Base-by-base conservation (phyloP, 768 basidiomycete genomes). In the Boletus vermiculosoides region DNA sequence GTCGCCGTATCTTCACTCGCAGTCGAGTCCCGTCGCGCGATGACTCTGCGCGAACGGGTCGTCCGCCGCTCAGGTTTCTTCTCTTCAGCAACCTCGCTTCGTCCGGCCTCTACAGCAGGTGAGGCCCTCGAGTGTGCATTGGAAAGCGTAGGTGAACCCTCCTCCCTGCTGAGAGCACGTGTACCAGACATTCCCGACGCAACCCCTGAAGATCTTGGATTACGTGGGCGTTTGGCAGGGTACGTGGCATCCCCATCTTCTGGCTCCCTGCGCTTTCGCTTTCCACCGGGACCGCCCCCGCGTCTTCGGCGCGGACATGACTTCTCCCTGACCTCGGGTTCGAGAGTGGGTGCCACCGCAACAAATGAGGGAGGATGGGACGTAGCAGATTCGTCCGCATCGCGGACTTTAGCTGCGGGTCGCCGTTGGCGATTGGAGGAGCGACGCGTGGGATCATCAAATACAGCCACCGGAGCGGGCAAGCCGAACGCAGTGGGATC, bases 231-330 rank as follows among this genome's bases (percentile, higher is more conserved):
- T 71, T 87, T 88, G 12, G 86, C 83, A n/a, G 87, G 86, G 64
- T 87, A 88, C n/a, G 82, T 80, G 1, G 81, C 78, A 59, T 88
- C 85, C 13, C 80, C 81, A 45, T 86, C 85, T 44, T 87, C 86
- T 8, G 65, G 69, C 33, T 86, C 85, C 64, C 75, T 84, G 22
- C 86, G 76, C 66, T 80, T 85, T 52, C 87, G 75, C 66, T 83
- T 76, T 28, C 77, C 77, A 3, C 77, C 76, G 2, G 54, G 60
- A 0, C 74, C 75, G 11, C 77, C 77, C 30, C 69, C 71, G 7
- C 71, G 71, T 55, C 74, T 76, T 70, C 83, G 83, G 47, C 82
- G 78, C 23, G 84, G 82, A 65, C 78, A 84, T 4, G 78, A 59
- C 54, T 76, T 76, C 33, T 77, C 79, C 60, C 72, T 77, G 34